Percentiles rank a stretch among this genome's conserved stretches.
These are phyloP conservation scores for Coccomyxa subellipsoidea DNA, from an alignment of 163 green algal species.

Conservation along the genomic window DNA sequence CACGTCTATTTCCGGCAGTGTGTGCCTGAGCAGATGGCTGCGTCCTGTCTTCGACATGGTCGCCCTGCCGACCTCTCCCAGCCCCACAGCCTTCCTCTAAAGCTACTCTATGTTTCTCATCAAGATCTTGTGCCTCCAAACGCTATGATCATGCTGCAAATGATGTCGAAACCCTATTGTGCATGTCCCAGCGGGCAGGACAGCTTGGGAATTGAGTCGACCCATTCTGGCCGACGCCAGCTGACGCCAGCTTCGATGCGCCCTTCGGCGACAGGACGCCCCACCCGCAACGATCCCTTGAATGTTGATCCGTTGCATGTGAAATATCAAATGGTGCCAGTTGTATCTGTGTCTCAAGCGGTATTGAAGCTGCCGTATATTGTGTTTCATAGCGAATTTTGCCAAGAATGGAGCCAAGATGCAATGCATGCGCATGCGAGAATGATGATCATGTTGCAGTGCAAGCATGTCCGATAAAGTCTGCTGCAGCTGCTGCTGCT, in stretches of 20 bases:
- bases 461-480: no score
- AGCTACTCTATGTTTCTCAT: background rate
- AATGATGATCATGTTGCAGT: no score
- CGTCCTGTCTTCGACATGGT: background rate
- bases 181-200: background rate
- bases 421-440: no score
- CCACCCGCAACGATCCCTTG: background rate
- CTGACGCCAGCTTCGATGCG: background rate
- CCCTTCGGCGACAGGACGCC: background rate
- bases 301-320: no score
- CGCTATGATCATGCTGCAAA: background rate
- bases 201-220: background rate
- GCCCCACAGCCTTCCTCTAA: background rate
- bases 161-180: background rate
- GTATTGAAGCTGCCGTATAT: no score
- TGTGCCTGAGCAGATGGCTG: background rate
- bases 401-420: no score
- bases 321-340: no score
- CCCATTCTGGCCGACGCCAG: background rate
- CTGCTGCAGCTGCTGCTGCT: no score
- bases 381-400: no score
- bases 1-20: conserved; percentile 7
- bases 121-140: background rate
- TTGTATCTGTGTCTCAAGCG: no score
- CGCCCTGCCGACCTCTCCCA: background rate